Conservation (phyloP, 768 basidiomycete genomes). For the Trametes sanguinea region DNA sequence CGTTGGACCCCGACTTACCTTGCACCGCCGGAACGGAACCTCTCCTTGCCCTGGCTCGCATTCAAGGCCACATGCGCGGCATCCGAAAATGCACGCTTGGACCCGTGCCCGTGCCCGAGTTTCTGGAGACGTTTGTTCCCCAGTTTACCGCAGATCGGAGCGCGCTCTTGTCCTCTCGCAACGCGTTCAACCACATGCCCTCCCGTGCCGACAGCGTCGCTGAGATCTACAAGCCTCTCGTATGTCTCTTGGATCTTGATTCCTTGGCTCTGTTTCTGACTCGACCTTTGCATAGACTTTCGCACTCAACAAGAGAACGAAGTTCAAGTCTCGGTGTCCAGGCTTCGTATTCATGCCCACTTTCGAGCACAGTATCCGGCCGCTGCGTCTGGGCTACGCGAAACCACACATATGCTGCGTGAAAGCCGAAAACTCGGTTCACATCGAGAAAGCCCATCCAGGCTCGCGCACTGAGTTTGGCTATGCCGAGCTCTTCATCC, state of each 20-base stretch:
- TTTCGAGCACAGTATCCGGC: background rate
- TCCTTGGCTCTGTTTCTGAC: no score
- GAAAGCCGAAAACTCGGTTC: background rate
- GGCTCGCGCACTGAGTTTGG: background rate
- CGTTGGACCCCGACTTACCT: background rate
- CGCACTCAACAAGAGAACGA: background rate
- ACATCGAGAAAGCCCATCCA: background rate
- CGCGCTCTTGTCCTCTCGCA: background rate
- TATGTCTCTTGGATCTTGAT: background rate
- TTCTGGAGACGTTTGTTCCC: background rate
- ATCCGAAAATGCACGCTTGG: background rate
- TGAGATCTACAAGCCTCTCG: background rate
- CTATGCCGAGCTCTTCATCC: conserved; percentile 18
- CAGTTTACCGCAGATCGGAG: background rate
- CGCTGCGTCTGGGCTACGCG: background rate
- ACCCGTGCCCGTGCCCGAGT: conserved; percentile 12
- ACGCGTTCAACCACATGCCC: conserved; percentile 5
- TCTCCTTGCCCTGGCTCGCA: background rate
- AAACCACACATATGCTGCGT: conserved; percentile 13
- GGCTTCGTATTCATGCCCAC: conserved; percentile 8
- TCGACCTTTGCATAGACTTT: conserved; percentile 21
- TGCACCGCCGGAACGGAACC: background rate
- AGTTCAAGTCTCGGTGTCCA: conserved; percentile 5
- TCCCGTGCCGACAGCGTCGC: background rate
- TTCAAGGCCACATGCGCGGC: background rate